phyloP scores from a whole-genome alignment of 768 basidiomycete genomes.

The Lactifluus hygrophoroides region DNA sequence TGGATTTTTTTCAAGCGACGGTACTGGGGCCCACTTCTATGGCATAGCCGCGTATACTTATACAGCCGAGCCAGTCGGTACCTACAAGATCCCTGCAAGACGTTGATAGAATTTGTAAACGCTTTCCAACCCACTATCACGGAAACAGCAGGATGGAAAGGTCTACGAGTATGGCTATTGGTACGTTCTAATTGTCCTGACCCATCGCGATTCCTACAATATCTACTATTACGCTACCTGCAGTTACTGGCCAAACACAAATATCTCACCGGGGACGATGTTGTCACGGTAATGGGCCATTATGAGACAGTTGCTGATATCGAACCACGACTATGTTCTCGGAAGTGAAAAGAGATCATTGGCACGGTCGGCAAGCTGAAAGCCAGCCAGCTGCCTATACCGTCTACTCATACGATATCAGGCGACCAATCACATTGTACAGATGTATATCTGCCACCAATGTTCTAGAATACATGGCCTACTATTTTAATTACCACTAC shows the following conservation, averaged over 20 bases:
- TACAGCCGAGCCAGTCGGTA: neutral
- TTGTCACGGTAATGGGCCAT: slow-evolving; percentile 4
- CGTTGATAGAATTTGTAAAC: neutral
- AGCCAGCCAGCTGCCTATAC: neutral
- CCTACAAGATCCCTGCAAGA: slow-evolving; percentile 1
- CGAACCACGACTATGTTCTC: neutral
- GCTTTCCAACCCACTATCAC: neutral
- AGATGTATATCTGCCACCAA: neutral
- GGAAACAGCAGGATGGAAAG: slow-evolving; percentile 14
- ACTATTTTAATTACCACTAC: slow-evolving; percentile 40
- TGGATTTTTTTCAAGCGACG: slow-evolving; percentile 57
- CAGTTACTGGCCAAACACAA: slow-evolving; percentile 16
- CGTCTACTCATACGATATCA: neutral
- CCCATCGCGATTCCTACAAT: neutral
- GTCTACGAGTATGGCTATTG: slow-evolving; percentile 13
- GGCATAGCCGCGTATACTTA: neutral
- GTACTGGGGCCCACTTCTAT: neutral
- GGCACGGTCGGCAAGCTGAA: neutral
- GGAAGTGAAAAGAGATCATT: neutral
- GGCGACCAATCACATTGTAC: neutral
- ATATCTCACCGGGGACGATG: slow-evolving; percentile 13
- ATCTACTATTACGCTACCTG: neutral
- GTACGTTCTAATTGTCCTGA: neutral
- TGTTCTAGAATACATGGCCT: neutral
- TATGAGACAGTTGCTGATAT: neutral